Evolutionary conservation across 2,329 filamentous ascomycete genomes (phyloP), one percentile per base, ranked within the genome.

Genomic region (Plenodomus biglobosus): DNA sequence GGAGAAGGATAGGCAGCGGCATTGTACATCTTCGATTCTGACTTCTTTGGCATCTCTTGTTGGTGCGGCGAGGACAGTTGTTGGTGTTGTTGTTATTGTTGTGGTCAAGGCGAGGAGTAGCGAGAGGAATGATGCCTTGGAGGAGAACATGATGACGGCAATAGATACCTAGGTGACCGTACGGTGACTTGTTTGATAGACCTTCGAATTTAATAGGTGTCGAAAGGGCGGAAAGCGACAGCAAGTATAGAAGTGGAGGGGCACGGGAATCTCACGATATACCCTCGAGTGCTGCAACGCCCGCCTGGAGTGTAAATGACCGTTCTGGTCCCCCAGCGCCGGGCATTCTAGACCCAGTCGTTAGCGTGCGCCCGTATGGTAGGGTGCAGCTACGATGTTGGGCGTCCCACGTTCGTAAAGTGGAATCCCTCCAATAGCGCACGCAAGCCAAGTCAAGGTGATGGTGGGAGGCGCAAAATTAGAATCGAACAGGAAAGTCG

Each of bases 1-100:
- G 7, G 57, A 58, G 42, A 64, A 61, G 18, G 61, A 57, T 0
- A 68, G 39, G 40, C 64, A 68, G 40, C 58, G 58, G 41, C 64
- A 68, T 34, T 59, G 51, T 2, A 67, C 44, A 30, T 59, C 58
- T 36, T 58, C 50, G 11, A 62, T 48, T 13, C 48, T 44, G 19
- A 35, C 35, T 30, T 54, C 55, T 27, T 11, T 10, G 27, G 27
- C 15, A 11, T 32, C 27, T 32, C 6, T 32, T 32, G 27, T 32
- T 10, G 60, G 53, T 0, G 57, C 52, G 11, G 57, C 52, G 7
- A 58, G 35, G 3, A 46, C 40, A 19, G 40, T 34, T 15, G 27
- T 8, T 7, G 27, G 7, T 10, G 3, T 32, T 32, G 13, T 32
- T 32, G 27, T 11, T n/a, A n/a, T n/a, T n/a, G n/a, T n/a, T n/a